phyloP scores from a whole-genome alignment of 2,329 filamentous ascomycete genomes.

The Dothiorella sarmentorum region DNA sequence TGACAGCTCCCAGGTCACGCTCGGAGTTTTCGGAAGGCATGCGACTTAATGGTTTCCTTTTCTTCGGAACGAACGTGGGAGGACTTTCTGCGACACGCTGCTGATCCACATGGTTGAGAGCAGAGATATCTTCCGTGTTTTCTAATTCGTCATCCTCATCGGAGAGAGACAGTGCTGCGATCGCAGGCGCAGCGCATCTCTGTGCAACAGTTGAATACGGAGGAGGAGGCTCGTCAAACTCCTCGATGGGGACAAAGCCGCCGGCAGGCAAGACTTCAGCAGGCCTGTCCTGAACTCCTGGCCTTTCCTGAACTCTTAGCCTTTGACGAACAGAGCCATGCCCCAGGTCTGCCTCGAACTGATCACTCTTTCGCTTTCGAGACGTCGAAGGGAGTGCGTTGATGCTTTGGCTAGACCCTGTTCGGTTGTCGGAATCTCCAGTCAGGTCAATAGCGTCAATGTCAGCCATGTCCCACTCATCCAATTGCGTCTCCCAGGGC shows the following conservation, averaged over 20 bases:
- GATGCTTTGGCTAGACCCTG: conserved; percentile 23
- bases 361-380: conserved; percentile 48
- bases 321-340: neutral
- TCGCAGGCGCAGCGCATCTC: neutral
- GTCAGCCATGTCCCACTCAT: neutral
- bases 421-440: conserved; percentile 25
- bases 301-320: neutral
- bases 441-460: conserved; percentile 38
- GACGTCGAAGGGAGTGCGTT: conserved; percentile 22
- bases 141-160: neutral
- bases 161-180: too few relatives aligned
- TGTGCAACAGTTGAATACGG: conserved; percentile 47
- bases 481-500: neutral
- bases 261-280: conserved; percentile 4
- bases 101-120: neutral
- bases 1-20: neutral
- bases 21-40: neutral
- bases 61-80: neutral
- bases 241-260: conserved; percentile 16
- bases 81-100: conserved; percentile 6
- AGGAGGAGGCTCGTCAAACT: conserved; percentile 26
- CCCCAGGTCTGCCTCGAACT: conserved; percentile 33
- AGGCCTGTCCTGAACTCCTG: neutral
- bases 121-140: neutral
- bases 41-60: conserved; percentile 22